Conservation (phyloP, 371 early-diverging fungal species). For the Mucor irregularis region DNA sequence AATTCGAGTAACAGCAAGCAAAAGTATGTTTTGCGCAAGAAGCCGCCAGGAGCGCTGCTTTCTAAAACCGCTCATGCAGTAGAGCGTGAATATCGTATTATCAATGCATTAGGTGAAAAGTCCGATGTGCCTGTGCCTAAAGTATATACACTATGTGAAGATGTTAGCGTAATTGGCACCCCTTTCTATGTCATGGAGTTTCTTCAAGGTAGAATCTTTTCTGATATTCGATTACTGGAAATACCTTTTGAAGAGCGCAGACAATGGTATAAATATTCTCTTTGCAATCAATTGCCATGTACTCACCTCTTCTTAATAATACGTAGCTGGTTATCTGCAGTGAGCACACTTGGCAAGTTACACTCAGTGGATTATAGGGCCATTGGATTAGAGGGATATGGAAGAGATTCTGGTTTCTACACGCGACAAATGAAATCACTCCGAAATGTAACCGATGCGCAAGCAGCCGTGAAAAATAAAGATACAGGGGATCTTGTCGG, state of each 20-base stretch:
- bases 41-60: constrained; percentile 85
- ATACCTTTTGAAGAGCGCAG: constrained; percentile 60
- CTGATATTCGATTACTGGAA: constrained; percentile 58
- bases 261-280: constrained; percentile 47
- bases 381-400: constrained; percentile 75
- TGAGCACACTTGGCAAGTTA: constrained; percentile 78
- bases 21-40: constrained; percentile 86
- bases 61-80: constrained; percentile 90
- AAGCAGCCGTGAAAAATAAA: constrained; percentile 66
- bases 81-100: constrained; percentile 86
- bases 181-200: constrained; percentile 97
- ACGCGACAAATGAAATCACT: constrained; percentile 79
- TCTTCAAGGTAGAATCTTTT: constrained; percentile 83
- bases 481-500: constrained; percentile 62
- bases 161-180: constrained; percentile 77
- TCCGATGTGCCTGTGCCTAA: constrained; percentile 88
- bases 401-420: constrained; percentile 73
- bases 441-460: constrained; percentile 64
- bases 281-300: too few relatives aligned
- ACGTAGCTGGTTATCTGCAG: constrained; percentile 67
- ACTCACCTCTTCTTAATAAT: too few relatives aligned
- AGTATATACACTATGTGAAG: constrained; percentile 83
- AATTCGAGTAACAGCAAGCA: constrained; percentile 51
- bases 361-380: constrained; percentile 70
- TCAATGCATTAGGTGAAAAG: constrained; percentile 70